These are phyloP conservation scores for Holtermannia corniformis DNA, from an alignment of 768 basidiomycete species.

Conservation along the genomic window DNA sequence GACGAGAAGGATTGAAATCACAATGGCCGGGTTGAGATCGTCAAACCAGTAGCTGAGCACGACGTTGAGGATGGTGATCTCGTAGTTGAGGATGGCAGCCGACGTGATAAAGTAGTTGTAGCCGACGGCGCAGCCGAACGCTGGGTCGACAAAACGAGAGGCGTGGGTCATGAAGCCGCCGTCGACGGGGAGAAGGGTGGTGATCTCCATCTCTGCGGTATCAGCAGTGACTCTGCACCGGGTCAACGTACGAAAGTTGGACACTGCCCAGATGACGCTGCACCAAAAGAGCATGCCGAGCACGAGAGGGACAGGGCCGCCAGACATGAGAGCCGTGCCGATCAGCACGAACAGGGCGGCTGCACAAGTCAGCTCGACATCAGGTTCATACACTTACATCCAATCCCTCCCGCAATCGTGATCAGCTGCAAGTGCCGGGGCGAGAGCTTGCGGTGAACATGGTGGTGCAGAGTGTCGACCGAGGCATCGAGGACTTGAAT, in stretches of 20 bases:
- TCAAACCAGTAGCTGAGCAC: constrained; percentile 17
- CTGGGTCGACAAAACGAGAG: constrained; percentile 16
- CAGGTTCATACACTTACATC: no score
- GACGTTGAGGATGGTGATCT: constrained; percentile 15
- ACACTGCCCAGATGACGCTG: constrained; percentile 8
- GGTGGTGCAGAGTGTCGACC: no score
- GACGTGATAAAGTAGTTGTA: no score
- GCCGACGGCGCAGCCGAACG: constrained; percentile 12
- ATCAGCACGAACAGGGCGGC: constrained; percentile 18
- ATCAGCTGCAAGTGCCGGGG: constrained; percentile 11
- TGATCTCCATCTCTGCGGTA: no score
- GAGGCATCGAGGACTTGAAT: not conserved
- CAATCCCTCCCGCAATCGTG: constrained; percentile 13
- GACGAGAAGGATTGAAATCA: constrained; percentile 8
- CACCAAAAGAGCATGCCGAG: constrained; percentile 16
- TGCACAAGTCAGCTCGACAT: no score
- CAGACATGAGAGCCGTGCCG: constrained; percentile 12
- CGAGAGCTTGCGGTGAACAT: constrained; percentile 8
- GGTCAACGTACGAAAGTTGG: no score
- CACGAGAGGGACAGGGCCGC: constrained; percentile 21
- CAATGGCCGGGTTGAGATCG: constrained; percentile 8
- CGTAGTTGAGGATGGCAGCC: constrained; percentile 7
- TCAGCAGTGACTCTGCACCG: constrained; percentile 7
- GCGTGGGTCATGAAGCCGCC: constrained; percentile 18
- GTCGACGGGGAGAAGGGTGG: constrained; percentile 14